Evolutionary conservation across 2,329 filamentous ascomycete genomes (phyloP).

Genomic region (Drechmeria coniospora): DNA sequence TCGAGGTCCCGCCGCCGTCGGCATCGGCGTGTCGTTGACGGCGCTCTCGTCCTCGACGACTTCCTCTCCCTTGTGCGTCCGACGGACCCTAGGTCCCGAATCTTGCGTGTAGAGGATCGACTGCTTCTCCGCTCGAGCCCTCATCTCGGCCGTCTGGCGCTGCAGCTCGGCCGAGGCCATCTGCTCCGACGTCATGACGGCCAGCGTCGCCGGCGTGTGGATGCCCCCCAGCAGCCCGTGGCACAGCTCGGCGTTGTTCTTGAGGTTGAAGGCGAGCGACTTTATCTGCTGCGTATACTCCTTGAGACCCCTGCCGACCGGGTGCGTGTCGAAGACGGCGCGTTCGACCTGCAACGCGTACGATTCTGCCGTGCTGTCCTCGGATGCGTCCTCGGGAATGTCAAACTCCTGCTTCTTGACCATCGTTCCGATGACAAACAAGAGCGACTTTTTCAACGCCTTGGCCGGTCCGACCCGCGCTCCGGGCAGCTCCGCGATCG

Average conservation of each 20-base stretch:
- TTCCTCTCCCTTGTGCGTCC: constrained; percentile 93
- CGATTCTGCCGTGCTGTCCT: constrained; percentile 49
- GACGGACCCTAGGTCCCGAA: constrained; percentile 56
- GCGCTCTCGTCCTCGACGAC: constrained; percentile 62
- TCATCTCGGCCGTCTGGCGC: constrained; percentile 58
- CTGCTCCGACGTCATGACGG: constrained; percentile 78
- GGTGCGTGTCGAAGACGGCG: constrained; percentile 42
- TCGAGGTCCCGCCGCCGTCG: constrained; percentile 9
- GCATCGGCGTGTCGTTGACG: constrained; percentile 19
- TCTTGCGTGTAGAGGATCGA: constrained; percentile 69
- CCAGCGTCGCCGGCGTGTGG: constrained; percentile 59
- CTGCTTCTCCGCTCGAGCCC: constrained; percentile 65
- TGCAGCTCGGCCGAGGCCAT: constrained; percentile 87
- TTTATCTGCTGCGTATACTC: constrained; percentile 51
- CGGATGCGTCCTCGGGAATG: constrained; percentile 46
- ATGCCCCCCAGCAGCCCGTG: constrained; percentile 58
- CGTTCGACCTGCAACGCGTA: constrained; percentile 72
- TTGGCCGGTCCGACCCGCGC: constrained; percentile 54
- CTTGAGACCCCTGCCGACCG: constrained; percentile 25
- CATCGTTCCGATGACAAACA: constrained; percentile 47
- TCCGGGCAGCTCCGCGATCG: constrained; percentile 41
- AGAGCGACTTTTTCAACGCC: constrained; percentile 54
- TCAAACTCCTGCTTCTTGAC: constrained; percentile 49
- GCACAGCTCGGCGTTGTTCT: constrained; percentile 69
- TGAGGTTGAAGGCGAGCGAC: constrained; percentile 71